Percentiles rank a stretch among this genome's conserved stretches.
Evolutionary conservation across 202 grass and related monocot species (phyloP).

Genomic region (Setaria viridis): DNA sequence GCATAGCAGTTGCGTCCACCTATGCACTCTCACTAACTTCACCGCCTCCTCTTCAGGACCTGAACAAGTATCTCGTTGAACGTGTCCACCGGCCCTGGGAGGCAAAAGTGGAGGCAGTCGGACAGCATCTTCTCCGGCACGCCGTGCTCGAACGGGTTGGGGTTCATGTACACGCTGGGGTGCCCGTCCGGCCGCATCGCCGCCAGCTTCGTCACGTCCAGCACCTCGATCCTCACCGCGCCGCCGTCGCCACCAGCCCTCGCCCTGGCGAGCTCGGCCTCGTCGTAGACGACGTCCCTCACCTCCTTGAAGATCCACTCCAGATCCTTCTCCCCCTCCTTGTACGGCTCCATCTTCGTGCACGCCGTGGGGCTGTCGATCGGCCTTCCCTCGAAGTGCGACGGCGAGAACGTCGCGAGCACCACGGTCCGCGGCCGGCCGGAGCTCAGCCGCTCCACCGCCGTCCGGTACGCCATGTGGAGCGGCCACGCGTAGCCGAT

Average conservation of each 20-base stretch:
- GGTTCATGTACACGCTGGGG: constrained; percentile 55
- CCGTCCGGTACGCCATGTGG: constrained; percentile 40
- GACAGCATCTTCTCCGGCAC: constrained; percentile 23
- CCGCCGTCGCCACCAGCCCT: neutral
- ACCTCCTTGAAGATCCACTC: constrained; percentile 9
- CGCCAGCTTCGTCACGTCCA: constrained; percentile 64
- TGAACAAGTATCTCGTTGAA: constrained; percentile 63
- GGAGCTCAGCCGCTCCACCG: constrained; percentile 32
- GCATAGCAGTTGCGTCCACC: neutral
- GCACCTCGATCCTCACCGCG: constrained; percentile 45
- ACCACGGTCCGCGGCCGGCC: constrained; percentile 36
- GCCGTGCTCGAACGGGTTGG: constrained; percentile 46
- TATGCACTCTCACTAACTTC: neutral
- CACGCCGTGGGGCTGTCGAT: constrained; percentile 52
- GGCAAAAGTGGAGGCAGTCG: constrained; percentile 74
- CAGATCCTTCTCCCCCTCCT: constrained; percentile 25
- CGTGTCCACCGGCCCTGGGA: constrained; percentile 59
- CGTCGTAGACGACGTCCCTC: constrained; percentile 49
- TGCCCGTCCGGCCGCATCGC: constrained; percentile 62
- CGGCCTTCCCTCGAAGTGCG: constrained; percentile 56
- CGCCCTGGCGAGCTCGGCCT: constrained; percentile 32
- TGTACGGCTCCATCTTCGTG: constrained; percentile 47
- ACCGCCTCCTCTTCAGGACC: constrained; percentile 37
- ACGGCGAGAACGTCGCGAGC: constrained; percentile 51
- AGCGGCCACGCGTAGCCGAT: constrained; percentile 46